phyloP scores from a whole-genome alignment of 345 rosid genomes.

The Sisymbrium irio region DNA sequence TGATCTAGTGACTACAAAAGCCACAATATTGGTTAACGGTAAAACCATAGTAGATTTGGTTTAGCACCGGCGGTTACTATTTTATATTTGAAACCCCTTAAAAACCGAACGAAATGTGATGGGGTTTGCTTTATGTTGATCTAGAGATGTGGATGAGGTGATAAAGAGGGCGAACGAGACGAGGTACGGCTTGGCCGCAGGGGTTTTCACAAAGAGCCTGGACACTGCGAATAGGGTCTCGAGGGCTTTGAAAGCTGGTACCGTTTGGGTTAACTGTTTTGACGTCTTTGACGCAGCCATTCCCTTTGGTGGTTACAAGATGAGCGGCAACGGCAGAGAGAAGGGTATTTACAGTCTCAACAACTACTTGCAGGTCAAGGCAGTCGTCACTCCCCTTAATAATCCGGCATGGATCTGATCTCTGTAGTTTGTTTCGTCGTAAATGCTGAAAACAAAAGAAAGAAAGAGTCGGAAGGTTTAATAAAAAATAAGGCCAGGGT shows the following conservation, averaged over 20 bases:
- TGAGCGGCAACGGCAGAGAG: constrained; percentile 95
- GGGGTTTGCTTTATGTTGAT: constrained; percentile 4
- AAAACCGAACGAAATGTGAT: not conserved
- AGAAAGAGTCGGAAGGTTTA: not conserved
- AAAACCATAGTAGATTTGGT: not conserved
- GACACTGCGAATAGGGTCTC: constrained; percentile 71
- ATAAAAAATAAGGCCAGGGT: not conserved
- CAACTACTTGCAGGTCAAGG: constrained; percentile 91
- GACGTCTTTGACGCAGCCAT: constrained; percentile 91
- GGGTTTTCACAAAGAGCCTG: constrained; percentile 69
- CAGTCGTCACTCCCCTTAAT: constrained; percentile 73
- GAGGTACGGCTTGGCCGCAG: constrained; percentile 84
- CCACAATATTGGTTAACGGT: not conserved
- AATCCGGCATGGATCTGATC: constrained; percentile 84
- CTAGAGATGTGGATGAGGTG: constrained; percentile 72
- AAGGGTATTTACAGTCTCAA: constrained; percentile 88
- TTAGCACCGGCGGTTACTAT: not conserved
- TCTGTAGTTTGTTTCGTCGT: not conserved
- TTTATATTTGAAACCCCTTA: not conserved
- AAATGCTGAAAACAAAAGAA: constrained; percentile 7
- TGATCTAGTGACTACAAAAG: not conserved
- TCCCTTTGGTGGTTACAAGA: constrained; percentile 95
- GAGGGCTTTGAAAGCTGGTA: constrained; percentile 73
- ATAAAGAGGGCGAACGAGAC: constrained; percentile 65
- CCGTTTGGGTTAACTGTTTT: constrained; percentile 90